Evolutionary conservation across 257 asterid genomes (phyloP), one percentile per base, ranked within the genome.

Genomic region (Jacaranda mimosifolia): DNA sequence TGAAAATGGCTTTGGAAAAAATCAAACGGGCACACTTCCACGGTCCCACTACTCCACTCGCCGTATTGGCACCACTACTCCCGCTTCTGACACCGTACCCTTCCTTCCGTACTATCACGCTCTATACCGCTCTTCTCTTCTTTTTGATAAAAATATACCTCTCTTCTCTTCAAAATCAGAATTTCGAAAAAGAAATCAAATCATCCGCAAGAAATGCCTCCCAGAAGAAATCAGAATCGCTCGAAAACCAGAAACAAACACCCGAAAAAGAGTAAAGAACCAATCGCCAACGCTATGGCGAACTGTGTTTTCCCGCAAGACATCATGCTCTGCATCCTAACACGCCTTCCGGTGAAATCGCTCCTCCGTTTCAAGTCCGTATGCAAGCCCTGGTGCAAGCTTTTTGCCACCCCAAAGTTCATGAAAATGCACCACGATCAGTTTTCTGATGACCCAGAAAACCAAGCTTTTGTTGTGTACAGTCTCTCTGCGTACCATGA

Each of bases 291-390:
- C 26, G 49, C 49, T 21, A 63, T 36, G 69, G 11, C 11, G 26
- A 8, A 63, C 26, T 63, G 21, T 39, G 21, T 63, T 63, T 38
- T 63, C 26, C 49, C 48, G 9, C 49, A 5, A 38, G 18, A 15
- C 13, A 15, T 63, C 11, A 63, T 63, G 19, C 21, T n/a, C 26
- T 14, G 49, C 69, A 63, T 63, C 48, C 69, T 63, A 14, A 38
- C 26, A 6, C 69, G 21, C 9, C 26, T 38, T 12, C 69, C 69
- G 2, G 51, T 39, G 12, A 63, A 63, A 15, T 38, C 49, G 3
- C 48, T 63, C 1, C 21, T 63, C 32, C 69, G 49, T 10, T 63
- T 63, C 69, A 63, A 63, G 36, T 63, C 51, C 12, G 69, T 38
- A 14, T 63, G 49, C 69, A 39, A 63, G 49, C 12, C 43, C 9